Percentiles rank a stretch among this genome's conserved stretches.
Conservation (phyloP, 192 early-diverging fungal species). For the Coemansia reversa region DNA sequence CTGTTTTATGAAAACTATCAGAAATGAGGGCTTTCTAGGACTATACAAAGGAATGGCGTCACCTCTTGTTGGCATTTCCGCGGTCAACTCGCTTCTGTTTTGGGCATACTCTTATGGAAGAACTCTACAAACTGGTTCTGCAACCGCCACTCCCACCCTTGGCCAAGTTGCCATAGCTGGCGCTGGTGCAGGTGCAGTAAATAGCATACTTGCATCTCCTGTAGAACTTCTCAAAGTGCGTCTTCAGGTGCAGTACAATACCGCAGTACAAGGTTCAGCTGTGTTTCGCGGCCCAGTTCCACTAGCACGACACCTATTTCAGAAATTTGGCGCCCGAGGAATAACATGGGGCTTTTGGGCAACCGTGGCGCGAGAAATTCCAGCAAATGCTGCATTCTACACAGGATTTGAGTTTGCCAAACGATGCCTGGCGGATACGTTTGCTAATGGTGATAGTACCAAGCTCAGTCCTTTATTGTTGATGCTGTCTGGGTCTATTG, state of each 20-base stretch:
- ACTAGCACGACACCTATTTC: constrained; percentile 64
- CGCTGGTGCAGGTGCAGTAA: constrained; percentile 82
- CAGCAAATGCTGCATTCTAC: constrained; percentile 86
- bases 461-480: constrained; percentile 57
- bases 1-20: constrained; percentile 78
- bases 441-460: constrained; percentile 45
- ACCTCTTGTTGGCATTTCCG: constrained; percentile 76
- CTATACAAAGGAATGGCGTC: constrained; percentile 89
- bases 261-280: constrained; percentile 10
- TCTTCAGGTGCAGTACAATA: constrained; percentile 83
- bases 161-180: constrained; percentile 81
- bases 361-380: constrained; percentile 75
- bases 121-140: constrained; percentile 53
- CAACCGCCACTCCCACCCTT: constrained; percentile 59
- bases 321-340: constrained; percentile 71
- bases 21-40: constrained; percentile 73
- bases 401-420: constrained; percentile 79
- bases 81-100: constrained; percentile 85
- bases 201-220: constrained; percentile 82
- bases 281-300: constrained; percentile 63
- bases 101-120: constrained; percentile 73
- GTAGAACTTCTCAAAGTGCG: constrained; percentile 94
- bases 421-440: constrained; percentile 58
- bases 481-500: constrained; percentile 78
- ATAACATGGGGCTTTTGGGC: constrained; percentile 81